A percentile compares a stretch with the other conserved stretches of the same genome.
phyloP scores from a whole-genome alignment of 768 basidiomycete genomes.

The Lentinula edodes region DNA sequence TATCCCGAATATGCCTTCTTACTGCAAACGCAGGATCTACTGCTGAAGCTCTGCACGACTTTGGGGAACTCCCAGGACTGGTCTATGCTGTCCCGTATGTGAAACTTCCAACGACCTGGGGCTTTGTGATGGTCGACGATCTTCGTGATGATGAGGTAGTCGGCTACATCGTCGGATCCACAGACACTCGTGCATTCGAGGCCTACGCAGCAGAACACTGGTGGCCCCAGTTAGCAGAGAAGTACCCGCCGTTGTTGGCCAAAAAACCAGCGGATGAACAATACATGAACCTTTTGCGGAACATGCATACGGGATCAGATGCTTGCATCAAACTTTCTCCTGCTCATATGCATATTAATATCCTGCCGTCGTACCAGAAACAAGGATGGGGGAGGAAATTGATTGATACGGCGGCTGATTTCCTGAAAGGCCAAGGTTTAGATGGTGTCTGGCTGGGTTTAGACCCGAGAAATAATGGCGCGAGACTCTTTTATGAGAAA shows the following conservation, averaged over 20 bases:
- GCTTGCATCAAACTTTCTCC: slow-evolving; percentile 59
- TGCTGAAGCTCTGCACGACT: slow-evolving; percentile 56
- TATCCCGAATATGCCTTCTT: slow-evolving; percentile 70
- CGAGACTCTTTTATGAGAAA: slow-evolving; percentile 54
- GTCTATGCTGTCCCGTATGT: slow-evolving; percentile 76
- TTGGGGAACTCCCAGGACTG: slow-evolving; percentile 61
- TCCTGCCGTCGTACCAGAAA: slow-evolving; percentile 60
- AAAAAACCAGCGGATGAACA: slow-evolving; percentile 37
- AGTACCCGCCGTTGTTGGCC: slow-evolving; percentile 38
- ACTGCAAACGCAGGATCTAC: slow-evolving; percentile 69
- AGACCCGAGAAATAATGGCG: slow-evolving; percentile 56
- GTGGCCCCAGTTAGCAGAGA: slow-evolving; percentile 59
- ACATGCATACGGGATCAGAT: slow-evolving; percentile 40
- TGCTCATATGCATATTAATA: slow-evolving; percentile 74
- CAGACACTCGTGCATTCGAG: slow-evolving; percentile 64
- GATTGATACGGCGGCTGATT: slow-evolving; percentile 46
- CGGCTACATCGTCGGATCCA: slow-evolving; percentile 67
- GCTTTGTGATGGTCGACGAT: slow-evolving; percentile 63
- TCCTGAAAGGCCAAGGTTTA: slow-evolving; percentile 41
- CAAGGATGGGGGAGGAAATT: slow-evolving; percentile 69
- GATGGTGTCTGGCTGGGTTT: slow-evolving; percentile 64
- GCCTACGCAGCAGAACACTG: slow-evolving; percentile 46
- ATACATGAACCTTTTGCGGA: slow-evolving; percentile 35
- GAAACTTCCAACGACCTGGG: slow-evolving; percentile 61
- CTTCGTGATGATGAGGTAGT: slow-evolving; percentile 40